Conservation (phyloP, 495 filamentous ascomycete genomes). For the Xylaria castorea region DNA sequence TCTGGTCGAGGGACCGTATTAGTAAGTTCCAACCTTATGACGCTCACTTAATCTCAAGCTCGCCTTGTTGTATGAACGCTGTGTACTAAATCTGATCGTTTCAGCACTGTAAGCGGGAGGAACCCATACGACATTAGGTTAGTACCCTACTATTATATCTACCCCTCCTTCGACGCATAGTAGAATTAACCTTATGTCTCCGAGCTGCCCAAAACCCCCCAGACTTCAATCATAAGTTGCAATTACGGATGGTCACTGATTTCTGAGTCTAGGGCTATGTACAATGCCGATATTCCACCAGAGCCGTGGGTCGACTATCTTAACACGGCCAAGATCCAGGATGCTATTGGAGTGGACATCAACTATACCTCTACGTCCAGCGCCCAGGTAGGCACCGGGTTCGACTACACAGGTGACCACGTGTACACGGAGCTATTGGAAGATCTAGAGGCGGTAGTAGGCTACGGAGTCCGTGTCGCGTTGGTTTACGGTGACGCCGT, state of each 20-base stretch:
- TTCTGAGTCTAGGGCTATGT: not conserved
- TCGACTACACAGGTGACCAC: conserved; percentile 58
- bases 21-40: conserved; percentile 34
- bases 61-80: not conserved
- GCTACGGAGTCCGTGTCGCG: conserved; percentile 51
- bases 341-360: conserved; percentile 58
- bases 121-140: conserved; percentile 63
- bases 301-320: conserved; percentile 54
- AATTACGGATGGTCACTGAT: not conserved
- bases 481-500: conserved; percentile 56
- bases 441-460: conserved; percentile 55
- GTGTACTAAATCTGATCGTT: conserved; percentile 10
- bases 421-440: conserved; percentile 51
- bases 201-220: not conserved
- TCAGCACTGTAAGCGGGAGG: conserved; percentile 44
- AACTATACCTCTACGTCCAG: conserved; percentile 54
- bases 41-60: not conserved
- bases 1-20: conserved; percentile 52
- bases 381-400: conserved; percentile 47
- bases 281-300: conserved; percentile 56
- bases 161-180: not conserved
- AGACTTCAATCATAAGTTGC: too few species aligned
- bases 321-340: conserved; percentile 51
- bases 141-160: not conserved
- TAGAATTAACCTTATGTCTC: not conserved